phyloP scores from a whole-genome alignment of 2,329 filamentous ascomycete species.

The Penicillium crustosum region DNA sequence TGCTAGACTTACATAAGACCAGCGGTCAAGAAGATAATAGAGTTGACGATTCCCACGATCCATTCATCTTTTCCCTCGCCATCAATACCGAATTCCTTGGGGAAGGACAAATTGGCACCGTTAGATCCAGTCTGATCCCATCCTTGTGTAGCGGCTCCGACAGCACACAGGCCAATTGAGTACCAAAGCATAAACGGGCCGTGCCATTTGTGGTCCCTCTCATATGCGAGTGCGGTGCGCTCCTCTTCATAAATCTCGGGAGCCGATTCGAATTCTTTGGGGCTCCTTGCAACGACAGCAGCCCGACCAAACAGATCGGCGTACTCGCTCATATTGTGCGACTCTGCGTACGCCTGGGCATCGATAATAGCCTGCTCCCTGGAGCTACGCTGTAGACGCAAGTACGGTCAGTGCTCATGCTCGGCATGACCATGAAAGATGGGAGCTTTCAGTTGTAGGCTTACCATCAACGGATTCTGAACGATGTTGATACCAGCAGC shows the following conservation, averaged over 20 bases:
- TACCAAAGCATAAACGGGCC: conserved; percentile 49
- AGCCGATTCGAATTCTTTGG: conserved; percentile 27
- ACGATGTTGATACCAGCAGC: conserved; percentile 50
- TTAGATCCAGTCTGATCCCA: conserved; percentile 58
- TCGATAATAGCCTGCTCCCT: conserved; percentile 33
- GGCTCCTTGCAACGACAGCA: conserved; percentile 38
- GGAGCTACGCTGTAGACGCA: conserved; percentile 30
- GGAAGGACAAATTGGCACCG: conserved; percentile 53
- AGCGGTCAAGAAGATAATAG: conserved; percentile 47
- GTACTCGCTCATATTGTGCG: conserved; percentile 37
- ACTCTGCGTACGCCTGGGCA: conserved; percentile 32
- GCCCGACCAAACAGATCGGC: conserved; percentile 38
- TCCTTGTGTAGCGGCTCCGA: conserved; percentile 51
- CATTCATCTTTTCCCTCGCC: conserved; percentile 49
- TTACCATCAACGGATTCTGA: conserved; percentile 49
- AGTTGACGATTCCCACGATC: conserved; percentile 65
- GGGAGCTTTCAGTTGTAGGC: conserved; percentile 1
- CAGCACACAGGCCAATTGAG: conserved; percentile 50
- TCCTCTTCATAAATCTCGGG: conserved; percentile 45
- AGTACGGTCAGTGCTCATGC: not conserved
- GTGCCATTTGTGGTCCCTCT: conserved; percentile 49
- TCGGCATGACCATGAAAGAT: too few relatives aligned
- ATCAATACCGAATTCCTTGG: conserved; percentile 43
- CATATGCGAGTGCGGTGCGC: conserved; percentile 43
- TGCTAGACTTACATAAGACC: conserved; percentile 16